Conservation (phyloP, 257 asterid species). For the Gentiana macrophylla region DNA sequence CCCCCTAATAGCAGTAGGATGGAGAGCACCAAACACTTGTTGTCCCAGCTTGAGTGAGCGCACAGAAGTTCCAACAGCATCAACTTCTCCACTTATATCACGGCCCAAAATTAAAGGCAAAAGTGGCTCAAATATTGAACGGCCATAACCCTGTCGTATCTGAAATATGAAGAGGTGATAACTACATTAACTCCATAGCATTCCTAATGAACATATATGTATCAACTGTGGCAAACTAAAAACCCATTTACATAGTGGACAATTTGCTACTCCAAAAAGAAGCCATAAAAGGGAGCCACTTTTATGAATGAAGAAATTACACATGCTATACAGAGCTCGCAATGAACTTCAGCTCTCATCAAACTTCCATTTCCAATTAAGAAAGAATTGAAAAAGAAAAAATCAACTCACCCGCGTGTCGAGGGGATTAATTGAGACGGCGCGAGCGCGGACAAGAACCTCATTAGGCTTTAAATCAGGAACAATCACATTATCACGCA, state of each 20-base stretch:
- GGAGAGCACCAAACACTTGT: conserved; percentile 95
- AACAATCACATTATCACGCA: conserved; percentile 55
- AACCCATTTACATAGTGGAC: not conserved
- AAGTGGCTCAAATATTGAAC: conserved; percentile 72
- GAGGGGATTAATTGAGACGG: conserved; percentile 94
- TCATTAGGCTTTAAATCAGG: conserved; percentile 78
- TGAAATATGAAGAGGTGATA: conserved; percentile 18
- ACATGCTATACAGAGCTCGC: too few species aligned
- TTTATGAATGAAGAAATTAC: too few species aligned
- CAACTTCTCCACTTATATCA: conserved; percentile 95
- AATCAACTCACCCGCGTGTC: conserved; percentile 59
- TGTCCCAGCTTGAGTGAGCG: conserved; percentile 63
- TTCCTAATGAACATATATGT: too few species aligned
- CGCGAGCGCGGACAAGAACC: conserved; percentile 94
- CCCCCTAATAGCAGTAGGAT: conserved; percentile 98
- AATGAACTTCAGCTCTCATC: not conserved
- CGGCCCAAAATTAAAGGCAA: conserved; percentile 91
- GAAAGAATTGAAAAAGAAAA: conserved; percentile 1
- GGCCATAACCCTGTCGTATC: conserved; percentile 98
- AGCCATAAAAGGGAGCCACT: too few species aligned
- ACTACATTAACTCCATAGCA: too few species aligned
- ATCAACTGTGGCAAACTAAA: too few species aligned
- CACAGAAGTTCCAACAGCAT: conserved; percentile 70
- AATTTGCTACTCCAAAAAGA: not conserved
- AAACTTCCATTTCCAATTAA: not conserved